phyloP scores from a whole-genome alignment of 116 monocot species.

The Dioscorea cayenensis region DNA sequence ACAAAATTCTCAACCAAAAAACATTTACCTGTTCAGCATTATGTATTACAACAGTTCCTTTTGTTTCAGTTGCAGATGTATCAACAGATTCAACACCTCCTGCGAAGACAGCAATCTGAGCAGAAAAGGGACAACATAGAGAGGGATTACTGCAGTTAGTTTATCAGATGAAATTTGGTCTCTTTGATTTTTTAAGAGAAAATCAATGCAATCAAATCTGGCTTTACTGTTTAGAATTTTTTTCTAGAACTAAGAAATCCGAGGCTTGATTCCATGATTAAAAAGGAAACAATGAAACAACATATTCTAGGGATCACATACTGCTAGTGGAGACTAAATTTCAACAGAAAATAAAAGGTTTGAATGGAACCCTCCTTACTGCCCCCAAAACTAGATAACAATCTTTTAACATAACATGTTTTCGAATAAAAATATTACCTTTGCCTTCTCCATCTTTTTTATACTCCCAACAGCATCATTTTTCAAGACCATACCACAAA shows the following conservation, averaged over 20 bases:
- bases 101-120: conserved; percentile 91
- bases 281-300: too few species aligned
- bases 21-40: conserved; percentile 78
- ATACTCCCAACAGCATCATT: conserved; percentile 83
- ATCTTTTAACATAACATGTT: not conserved
- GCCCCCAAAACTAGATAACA: not conserved
- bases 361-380: too few species aligned
- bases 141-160: too few species aligned
- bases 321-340: too few species aligned
- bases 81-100: conserved; percentile 96
- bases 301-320: too few species aligned
- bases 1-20: conserved; percentile 5
- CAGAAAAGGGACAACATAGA: not conserved
- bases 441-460: conserved; percentile 81
- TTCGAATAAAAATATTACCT: conserved; percentile 71
- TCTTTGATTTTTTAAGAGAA: too few species aligned
- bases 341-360: too few species aligned
- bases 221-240: too few species aligned
- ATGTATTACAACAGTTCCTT: conserved; percentile 95
- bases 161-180: too few species aligned
- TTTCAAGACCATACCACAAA: conserved; percentile 86
- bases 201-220: too few species aligned
- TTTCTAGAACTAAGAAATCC: too few species aligned
- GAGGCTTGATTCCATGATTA: too few species aligned
- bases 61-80: conserved; percentile 99